These are phyloP conservation scores for Microthlaspi erraticum DNA, from an alignment of 345 rosid species.

Conservation along the genomic window DNA sequence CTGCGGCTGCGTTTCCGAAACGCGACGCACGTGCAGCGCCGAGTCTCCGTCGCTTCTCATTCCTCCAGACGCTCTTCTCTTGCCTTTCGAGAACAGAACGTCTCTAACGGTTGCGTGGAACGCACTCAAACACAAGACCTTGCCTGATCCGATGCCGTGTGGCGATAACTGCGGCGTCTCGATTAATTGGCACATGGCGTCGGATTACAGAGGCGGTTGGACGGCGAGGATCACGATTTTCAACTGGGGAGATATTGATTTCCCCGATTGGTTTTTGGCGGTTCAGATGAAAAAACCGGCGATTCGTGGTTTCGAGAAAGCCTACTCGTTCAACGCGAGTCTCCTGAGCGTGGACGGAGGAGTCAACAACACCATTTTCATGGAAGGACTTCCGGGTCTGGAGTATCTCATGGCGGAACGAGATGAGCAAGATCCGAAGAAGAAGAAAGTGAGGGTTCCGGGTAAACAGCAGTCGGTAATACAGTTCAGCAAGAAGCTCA, in stretches of 20 bases:
- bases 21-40: conserved; percentile 63
- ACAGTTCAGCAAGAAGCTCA: conserved; percentile 77
- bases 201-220: conserved; percentile 88
- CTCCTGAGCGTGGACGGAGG: conserved; percentile 46
- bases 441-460: conserved; percentile 64
- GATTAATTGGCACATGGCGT: conserved; percentile 80
- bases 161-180: conserved; percentile 95
- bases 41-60: conserved; percentile 74
- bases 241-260: conserved; percentile 81
- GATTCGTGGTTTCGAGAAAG: conserved; percentile 72
- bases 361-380: conserved; percentile 66
- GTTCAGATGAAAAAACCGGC: conserved; percentile 68
- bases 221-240: conserved; percentile 85
- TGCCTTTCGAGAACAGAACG: conserved; percentile 86
- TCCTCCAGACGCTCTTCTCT: conserved; percentile 82
- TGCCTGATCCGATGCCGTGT: conserved; percentile 90
- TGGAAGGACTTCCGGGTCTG: conserved; percentile 79
- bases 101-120: conserved; percentile 77
- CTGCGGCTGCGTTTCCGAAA: conserved; percentile 75
- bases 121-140: conserved; percentile 58
- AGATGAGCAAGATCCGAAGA: conserved; percentile 61
- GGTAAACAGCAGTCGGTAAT: conserved; percentile 94
- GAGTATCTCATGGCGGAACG: conserved; percentile 78
- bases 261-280: conserved; percentile 87
- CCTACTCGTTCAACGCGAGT: conserved; percentile 82